Evolutionary conservation across 2,329 filamentous ascomycete genomes (phyloP), one percentile per base, ranked within the genome.

Genomic region (Pseudopithomyces maydicus): DNA sequence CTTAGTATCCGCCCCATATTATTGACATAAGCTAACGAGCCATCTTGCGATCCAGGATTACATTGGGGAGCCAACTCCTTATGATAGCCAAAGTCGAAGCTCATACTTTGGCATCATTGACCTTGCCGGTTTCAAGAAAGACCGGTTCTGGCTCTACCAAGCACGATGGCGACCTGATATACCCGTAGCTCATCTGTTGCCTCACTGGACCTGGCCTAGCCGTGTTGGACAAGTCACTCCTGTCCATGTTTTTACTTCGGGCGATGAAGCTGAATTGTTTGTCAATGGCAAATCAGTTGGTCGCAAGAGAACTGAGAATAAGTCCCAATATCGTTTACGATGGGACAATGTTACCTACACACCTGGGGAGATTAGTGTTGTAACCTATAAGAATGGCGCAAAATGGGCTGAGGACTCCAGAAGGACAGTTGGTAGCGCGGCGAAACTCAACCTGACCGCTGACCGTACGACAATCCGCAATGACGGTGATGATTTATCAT

Each of bases 81-180:
- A 81, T 62, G 72, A 81, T 59, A 49, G 26, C 26, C 52, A 66
- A 1, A 72, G 81, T 4, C 79, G 82, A 11, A 83, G 80, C 65
- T 82, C 80, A 1, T 86, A 85, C 65, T 85, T 80, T 44, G 83
- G 84, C 10, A 84, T 86, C 55, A 77, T 86, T 29, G 84, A 86
- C 53, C 72, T 85, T 6, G 83, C 84, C 0, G 84, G 84, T 0
- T 86, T 86, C 70, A 77, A 75, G 54, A 86, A 86, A 68, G 83
- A 85, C 56, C 75, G 83, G 1, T 85, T 80, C 67, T 85, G 78
- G 59, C 63, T 85, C 3, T 86, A 85, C 57, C 84, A 85, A 62
- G 69, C 82, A 0, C 78, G 81, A 7, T 86, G 83, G 84, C 72
- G 78, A 2, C 74, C 82, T 0, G 78, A 81, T 15, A 52, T 82